A percentile compares a stretch with the other conserved stretches of the same genome.
These are phyloP conservation scores for Ceratocystiopsis sp. DNA, from an alignment of 2,329 filamentous ascomycete species.

Conservation along the genomic window DNA sequence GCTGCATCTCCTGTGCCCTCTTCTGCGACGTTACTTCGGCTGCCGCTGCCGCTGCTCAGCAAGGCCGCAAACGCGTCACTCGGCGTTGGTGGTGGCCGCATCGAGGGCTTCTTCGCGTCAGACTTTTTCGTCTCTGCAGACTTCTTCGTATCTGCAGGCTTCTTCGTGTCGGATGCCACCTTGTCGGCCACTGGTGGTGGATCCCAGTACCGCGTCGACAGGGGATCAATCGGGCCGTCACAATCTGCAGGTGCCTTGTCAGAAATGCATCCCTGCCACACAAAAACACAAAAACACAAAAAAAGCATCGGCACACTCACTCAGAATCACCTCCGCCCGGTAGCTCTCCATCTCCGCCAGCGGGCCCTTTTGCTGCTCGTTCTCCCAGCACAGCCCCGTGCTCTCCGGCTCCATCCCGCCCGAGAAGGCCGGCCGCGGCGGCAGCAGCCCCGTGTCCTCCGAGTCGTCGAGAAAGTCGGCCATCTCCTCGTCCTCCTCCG, in stretches of 20 bases:
- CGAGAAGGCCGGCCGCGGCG: slow-evolving; percentile 38
- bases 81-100: slow-evolving; percentile 10
- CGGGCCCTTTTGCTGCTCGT: slow-evolving; percentile 28
- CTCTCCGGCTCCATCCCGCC: slow-evolving; percentile 59
- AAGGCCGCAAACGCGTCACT: slow-evolving; percentile 10
- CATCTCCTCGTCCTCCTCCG: slow-evolving; percentile 67
- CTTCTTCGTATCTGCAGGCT: too few species aligned
- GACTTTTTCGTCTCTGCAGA: too few species aligned
- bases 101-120: too few species aligned
- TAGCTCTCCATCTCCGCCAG: slow-evolving; percentile 38
- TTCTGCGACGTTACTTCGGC: not conserved
- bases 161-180: too few species aligned
- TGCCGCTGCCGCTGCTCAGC: not conserved
- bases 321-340: slow-evolving; percentile 57
- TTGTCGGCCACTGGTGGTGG: too few species aligned
- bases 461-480: slow-evolving; percentile 81
- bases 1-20: not conserved
- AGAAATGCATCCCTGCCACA: not conserved
- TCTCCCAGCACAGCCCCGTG: slow-evolving; percentile 74
- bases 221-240: slow-evolving; percentile 58
- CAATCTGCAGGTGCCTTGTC: slow-evolving; percentile 17
- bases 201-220: slow-evolving; percentile 67
- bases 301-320: slow-evolving; percentile 33
- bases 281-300: too few species aligned
- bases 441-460: slow-evolving; percentile 49